These are phyloP conservation scores for Pyrus bretschneideri DNA, from an alignment of 306 rosid genomes.

Conservation along the genomic window DNA sequence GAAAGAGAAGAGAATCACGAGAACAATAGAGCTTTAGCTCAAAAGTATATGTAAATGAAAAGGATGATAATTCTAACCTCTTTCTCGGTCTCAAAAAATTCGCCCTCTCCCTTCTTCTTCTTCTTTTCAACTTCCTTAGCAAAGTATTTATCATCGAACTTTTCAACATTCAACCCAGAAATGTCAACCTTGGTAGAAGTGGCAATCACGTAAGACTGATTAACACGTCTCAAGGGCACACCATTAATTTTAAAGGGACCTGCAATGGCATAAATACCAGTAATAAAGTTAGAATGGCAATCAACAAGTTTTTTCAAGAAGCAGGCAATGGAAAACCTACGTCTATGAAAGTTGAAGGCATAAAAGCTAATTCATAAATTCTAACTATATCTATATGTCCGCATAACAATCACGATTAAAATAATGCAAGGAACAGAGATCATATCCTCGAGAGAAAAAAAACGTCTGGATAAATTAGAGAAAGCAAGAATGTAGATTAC, in stretches of 20 bases:
- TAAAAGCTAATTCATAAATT: too few species aligned
- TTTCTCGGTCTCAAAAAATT: constrained; percentile 28
- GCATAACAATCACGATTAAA: background rate
- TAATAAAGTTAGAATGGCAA: background rate
- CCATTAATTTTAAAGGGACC: background rate
- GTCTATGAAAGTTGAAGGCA: background rate
- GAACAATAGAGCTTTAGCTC: background rate
- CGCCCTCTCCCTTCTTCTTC: constrained; percentile 31
- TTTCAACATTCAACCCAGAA: constrained; percentile 19
- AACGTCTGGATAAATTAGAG: too few species aligned
- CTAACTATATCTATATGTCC: too few species aligned
- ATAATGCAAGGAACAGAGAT: too few species aligned
- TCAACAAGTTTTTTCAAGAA: background rate
- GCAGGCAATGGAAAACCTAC: background rate
- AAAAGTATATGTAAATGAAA: background rate
- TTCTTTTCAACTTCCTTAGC: constrained; percentile 21
- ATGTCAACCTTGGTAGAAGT: constrained; percentile 4
- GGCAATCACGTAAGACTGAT: background rate
- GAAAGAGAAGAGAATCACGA: background rate
- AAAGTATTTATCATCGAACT: constrained; percentile 23
- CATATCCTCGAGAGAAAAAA: too few species aligned
- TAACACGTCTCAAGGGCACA: background rate
- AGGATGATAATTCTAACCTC: constrained; percentile 9
- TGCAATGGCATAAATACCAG: background rate
- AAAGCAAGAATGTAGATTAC: background rate